Percentiles rank a stretch among this genome's conserved stretches.
phyloP scores from a whole-genome alignment of 1,139 yeast species.

The Diutina ranongensis region DNA sequence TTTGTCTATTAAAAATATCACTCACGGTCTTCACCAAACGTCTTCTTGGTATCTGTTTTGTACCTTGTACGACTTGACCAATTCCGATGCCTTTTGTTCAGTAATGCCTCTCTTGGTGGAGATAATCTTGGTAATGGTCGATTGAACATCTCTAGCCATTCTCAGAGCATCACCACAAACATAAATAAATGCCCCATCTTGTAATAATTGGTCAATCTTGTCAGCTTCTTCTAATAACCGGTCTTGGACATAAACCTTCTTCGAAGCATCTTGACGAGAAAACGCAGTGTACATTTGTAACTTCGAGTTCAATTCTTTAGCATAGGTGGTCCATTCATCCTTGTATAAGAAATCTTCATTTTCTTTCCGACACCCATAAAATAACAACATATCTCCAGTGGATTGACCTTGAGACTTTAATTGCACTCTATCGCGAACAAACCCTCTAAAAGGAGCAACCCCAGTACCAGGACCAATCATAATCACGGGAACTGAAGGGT shows the following conservation, averaged over 20 bases:
- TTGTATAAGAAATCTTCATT: slow-evolving; percentile 71
- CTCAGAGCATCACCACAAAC: slow-evolving; percentile 95
- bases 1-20: no score
- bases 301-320: slow-evolving; percentile 48
- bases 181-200: slow-evolving; percentile 73
- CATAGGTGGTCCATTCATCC: slow-evolving; percentile 75
- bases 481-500: slow-evolving; percentile 73
- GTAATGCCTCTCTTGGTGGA: slow-evolving; percentile 46
- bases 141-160: slow-evolving; percentile 96
- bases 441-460: slow-evolving; percentile 95
- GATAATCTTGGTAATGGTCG: slow-evolving; percentile 53
- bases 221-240: slow-evolving; percentile 48
- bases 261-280: slow-evolving; percentile 53
- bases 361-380: slow-evolving; percentile 76
- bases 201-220: slow-evolving; percentile 45
- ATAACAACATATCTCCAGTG: slow-evolving; percentile 65
- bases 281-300: slow-evolving; percentile 77
- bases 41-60: slow-evolving; percentile 93
- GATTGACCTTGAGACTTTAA: slow-evolving; percentile 32
- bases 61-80: slow-evolving; percentile 69
- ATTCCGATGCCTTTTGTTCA: slow-evolving; percentile 61
- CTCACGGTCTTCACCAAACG: slow-evolving; percentile 89
- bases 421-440: slow-evolving; percentile 66
- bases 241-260: slow-evolving; percentile 86
- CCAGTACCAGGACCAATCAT: slow-evolving; percentile 99